Base-by-base conservation (phyloP, 805 yeast genomes). In the Wickerhamiella hasegawae region DNA sequence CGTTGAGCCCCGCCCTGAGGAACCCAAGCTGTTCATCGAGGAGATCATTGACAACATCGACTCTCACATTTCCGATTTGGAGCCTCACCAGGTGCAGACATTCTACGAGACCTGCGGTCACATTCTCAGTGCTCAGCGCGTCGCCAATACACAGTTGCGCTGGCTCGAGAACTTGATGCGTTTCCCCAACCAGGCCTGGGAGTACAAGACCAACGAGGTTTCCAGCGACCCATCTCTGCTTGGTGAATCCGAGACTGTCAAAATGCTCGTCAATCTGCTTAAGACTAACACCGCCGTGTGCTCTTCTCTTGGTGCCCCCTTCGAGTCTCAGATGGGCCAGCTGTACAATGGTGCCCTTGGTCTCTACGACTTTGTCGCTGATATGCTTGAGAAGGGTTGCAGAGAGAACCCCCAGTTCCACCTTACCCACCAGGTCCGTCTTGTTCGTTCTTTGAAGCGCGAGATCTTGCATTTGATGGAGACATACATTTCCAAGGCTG, bases 41-140 rank as follows among this genome's bases (percentile, higher is more conserved):
- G 93, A 83, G 46, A 85, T 90, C 43, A 83, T 90, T 35, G 65
- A 73, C 43, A 76, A 76, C 48, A 78, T 90, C 41, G 90, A 80
- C 57, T 63, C 66, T 28, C 85, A 84, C 40, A 90, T 97, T 3
- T 81, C 79, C 38, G 97, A 90, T 54, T 66, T 90, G 51, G 87
- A 77, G 51, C 95, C 99, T 18, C 96, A 87, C 56, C 99, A 90
- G 58, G 93, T 90, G 19, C 98, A 90, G 56, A 84, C 96, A 2
- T 90, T 90, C 54, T 90, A 90, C 57, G 94, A 81, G 60, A 97
- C 98, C 1, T 87, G 97, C 64, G 96, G 96, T 47, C 73, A 79
- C 40, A 87, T 90, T 37, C 71, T 90, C 25, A 72, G 85, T 35
- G 94, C 95, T 10, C 96, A 87, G 57, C 71, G 76, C 26, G 68